Percentiles rank a stretch among this genome's conserved stretches.
phyloP scores from a whole-genome alignment of 1,284 basidiomycete genomes.

The Neotropicomus parvogracilis region DNA sequence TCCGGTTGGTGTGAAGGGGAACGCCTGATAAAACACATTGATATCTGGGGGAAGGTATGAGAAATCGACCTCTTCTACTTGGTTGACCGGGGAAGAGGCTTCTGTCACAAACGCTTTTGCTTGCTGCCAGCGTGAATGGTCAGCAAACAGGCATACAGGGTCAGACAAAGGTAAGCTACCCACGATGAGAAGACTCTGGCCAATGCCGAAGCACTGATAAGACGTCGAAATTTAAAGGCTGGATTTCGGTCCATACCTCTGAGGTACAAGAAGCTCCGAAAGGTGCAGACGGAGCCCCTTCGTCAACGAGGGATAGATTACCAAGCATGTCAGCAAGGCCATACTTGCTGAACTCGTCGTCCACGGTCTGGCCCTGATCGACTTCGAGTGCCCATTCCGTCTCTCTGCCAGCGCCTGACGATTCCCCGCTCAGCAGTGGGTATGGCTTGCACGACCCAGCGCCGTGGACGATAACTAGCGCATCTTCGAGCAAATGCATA shows the following conservation, averaged over 20 bases:
- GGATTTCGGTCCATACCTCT: no score
- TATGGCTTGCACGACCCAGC: slow-evolving; percentile 33
- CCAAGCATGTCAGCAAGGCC: slow-evolving; percentile 14
- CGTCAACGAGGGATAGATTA: slow-evolving; percentile 12
- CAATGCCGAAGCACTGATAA: neutral
- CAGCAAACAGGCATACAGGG: neutral
- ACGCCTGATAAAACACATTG: slow-evolving; percentile 37
- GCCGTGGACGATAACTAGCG: slow-evolving; percentile 43
- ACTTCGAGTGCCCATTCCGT: slow-evolving; percentile 8
- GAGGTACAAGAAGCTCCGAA: slow-evolving; percentile 2
- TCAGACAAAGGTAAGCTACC: slow-evolving; percentile 10
- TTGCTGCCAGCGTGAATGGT: slow-evolving; percentile 2
- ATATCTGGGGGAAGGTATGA: slow-evolving; percentile 44
- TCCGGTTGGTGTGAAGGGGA: slow-evolving; percentile 41
- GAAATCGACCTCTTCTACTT: slow-evolving; percentile 38
- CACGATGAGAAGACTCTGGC: slow-evolving; percentile 38
- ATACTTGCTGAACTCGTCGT: slow-evolving; percentile 6
- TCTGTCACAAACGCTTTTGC: slow-evolving; percentile 17
- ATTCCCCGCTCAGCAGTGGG: slow-evolving; percentile 34
- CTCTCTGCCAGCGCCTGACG: neutral
- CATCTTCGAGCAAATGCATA: slow-evolving; percentile 51
- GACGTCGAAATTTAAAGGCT: neutral
- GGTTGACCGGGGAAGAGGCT: slow-evolving; percentile 7
- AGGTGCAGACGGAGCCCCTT: neutral
- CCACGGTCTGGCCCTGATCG: neutral